Conservation (phyloP, 2,329 filamentous ascomycete genomes). For the Sporothrix globosa region DNA sequence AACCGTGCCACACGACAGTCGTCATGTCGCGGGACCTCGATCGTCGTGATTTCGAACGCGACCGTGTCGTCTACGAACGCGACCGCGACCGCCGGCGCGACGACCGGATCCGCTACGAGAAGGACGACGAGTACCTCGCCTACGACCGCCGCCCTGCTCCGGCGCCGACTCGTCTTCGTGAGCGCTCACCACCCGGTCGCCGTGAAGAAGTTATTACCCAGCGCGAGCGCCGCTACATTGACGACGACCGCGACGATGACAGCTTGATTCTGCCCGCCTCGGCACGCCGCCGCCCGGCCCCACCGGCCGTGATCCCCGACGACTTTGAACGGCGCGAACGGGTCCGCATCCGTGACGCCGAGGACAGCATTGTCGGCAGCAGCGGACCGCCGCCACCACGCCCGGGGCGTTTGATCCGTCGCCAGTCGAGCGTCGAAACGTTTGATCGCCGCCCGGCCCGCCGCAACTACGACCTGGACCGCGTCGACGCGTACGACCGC, state of each 20-base stretch:
- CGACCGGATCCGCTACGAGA: constrained; percentile 54
- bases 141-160: constrained; percentile 31
- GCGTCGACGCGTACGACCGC: constrained; percentile 44
- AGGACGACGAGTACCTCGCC: constrained; percentile 55
- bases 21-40: constrained; percentile 34
- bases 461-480: constrained; percentile 30
- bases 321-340: constrained; percentile 55
- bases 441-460: constrained; percentile 72
- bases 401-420: constrained; percentile 68
- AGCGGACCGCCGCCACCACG: constrained; percentile 57
- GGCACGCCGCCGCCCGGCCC: constrained; percentile 43
- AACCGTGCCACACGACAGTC: neutral
- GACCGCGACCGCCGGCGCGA: constrained; percentile 57
- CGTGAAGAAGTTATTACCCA: constrained; percentile 47
- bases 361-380: constrained; percentile 48
- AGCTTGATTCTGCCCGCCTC: constrained; percentile 15
- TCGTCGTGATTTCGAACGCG: constrained; percentile 50
- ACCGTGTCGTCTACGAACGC: constrained; percentile 51
- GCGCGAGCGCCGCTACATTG: constrained; percentile 53
- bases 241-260: constrained; percentile 54
- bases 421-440: constrained; percentile 87
- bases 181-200: constrained; percentile 43
- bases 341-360: constrained; percentile 45
- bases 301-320: constrained; percentile 27
- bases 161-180: constrained; percentile 44